Conservation (phyloP, 164 flowering plant genomes). For the Kalanchoe fedtschenkoi region DNA sequence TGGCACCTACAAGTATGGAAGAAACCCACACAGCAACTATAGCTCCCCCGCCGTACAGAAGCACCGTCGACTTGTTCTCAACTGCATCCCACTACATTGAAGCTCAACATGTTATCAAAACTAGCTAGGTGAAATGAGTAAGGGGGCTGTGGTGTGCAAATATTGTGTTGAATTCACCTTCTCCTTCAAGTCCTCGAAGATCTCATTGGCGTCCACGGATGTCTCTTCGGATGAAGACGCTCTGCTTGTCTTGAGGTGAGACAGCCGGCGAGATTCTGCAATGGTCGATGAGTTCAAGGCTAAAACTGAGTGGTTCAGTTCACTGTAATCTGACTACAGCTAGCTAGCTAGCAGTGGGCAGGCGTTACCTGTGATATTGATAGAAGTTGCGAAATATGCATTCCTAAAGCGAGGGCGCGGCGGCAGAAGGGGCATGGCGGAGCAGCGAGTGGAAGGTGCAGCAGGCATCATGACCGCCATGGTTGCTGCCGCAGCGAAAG, state of each 20-base stretch:
- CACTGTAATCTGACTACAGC: neutral
- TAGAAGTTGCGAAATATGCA: neutral
- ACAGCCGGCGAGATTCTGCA: slow-evolving; percentile 45
- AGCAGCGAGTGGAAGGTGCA: slow-evolving; percentile 1
- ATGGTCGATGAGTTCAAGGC: neutral
- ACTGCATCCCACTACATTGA: slow-evolving; percentile 75
- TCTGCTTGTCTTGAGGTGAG: slow-evolving; percentile 32
- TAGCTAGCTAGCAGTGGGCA: no score
- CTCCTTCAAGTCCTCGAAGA: slow-evolving; percentile 66
- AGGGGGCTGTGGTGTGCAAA: neutral
- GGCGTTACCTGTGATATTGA: neutral
- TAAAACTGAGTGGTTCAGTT: neutral
- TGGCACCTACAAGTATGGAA: slow-evolving; percentile 69
- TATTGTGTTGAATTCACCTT: slow-evolving; percentile 40
- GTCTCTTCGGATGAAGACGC: slow-evolving; percentile 68
- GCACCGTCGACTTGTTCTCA: slow-evolving; percentile 83
- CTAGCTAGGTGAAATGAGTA: neutral
- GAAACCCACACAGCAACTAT: slow-evolving; percentile 91
- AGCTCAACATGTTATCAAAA: neutral
- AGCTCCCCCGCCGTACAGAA: slow-evolving; percentile 92
- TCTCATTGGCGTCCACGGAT: slow-evolving; percentile 48
- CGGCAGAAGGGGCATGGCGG: neutral
- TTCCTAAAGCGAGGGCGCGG: neutral
- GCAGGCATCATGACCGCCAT: neutral
- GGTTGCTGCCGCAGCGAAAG: neutral